phyloP scores from a whole-genome alignment of 2,329 filamentous ascomycete genomes.

The Cordyceps cicadae region DNA sequence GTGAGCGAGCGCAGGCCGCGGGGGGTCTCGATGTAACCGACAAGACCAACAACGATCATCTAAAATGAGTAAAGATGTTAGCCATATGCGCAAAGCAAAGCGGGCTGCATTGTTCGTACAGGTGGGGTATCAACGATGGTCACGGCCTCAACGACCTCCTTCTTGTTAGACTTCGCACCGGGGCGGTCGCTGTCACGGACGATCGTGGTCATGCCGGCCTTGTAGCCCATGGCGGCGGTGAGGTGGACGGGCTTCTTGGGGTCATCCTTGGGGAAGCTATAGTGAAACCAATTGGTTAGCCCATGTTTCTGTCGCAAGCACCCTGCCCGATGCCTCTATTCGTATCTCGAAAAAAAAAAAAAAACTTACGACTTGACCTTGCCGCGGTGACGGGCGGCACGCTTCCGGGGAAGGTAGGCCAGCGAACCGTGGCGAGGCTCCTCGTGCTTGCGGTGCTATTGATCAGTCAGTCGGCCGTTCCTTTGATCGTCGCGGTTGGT shows the following conservation, averaged over 20 bases:
- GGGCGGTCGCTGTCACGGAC: conserved; percentile 98
- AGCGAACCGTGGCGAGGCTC: conserved; percentile 93
- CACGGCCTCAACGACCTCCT: conserved; percentile 87
- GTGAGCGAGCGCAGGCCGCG: conserved; percentile 98
- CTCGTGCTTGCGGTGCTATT: conserved; percentile 54
- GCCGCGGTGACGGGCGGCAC: conserved; percentile 85
- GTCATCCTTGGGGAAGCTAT: conserved; percentile 99
- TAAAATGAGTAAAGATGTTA: conserved; percentile 54
- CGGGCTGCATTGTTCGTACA: conserved; percentile 82
- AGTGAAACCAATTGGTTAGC: conserved; percentile 17
- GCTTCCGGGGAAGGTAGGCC: conserved; percentile 82
- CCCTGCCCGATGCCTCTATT: not conserved
- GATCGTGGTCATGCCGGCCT: conserved; percentile 99
- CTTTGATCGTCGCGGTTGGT: not conserved
- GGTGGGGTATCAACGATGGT: conserved; percentile 88
- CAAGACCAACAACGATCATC: conserved; percentile 99
- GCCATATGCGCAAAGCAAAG: conserved; percentile 66
- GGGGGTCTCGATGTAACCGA: conserved; percentile 99
- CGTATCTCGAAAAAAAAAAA: conserved; percentile 11
- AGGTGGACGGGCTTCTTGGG: conserved; percentile 99
- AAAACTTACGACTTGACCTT: conserved; percentile 91
- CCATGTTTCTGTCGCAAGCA: conserved; percentile 17
- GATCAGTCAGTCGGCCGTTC: conserved; percentile 3
- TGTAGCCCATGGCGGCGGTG: conserved; percentile 97
- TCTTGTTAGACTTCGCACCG: conserved; percentile 99